These are phyloP conservation scores for Colletotrichum camelliae DNA, from an alignment of 2,329 filamentous ascomycete genomes.

Conservation along the genomic window DNA sequence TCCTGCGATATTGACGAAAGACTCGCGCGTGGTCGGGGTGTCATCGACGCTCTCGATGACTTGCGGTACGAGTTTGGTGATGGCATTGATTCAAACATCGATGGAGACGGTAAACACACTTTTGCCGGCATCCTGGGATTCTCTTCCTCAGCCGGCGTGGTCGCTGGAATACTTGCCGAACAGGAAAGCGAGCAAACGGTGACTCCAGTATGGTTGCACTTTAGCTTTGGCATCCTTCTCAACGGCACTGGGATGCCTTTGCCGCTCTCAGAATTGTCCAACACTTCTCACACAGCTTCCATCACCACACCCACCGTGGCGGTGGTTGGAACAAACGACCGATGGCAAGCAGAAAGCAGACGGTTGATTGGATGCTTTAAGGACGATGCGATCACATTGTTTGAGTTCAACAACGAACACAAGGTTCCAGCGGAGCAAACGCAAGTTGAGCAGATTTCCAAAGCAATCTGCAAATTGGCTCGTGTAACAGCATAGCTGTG, in stretches of 20 bases:
- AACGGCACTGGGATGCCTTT: not conserved
- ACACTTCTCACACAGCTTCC: not conserved
- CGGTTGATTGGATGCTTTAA: not conserved
- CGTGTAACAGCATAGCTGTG: not conserved
- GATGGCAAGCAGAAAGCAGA: not conserved
- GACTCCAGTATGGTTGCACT: not conserved
- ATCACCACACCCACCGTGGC: not conserved
- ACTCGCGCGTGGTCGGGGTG: not conserved
- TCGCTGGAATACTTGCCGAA: not conserved
- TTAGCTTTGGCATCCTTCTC: not conserved
- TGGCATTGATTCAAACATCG: not conserved
- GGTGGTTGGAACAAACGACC: not conserved
- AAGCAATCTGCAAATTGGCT: not conserved
- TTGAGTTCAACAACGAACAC: conserved; percentile 1
- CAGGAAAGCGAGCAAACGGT: not conserved
- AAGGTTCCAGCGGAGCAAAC: not conserved
- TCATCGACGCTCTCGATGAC: not conserved
- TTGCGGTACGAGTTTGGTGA: not conserved
- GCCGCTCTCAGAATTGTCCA: not conserved
- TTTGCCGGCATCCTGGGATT: not conserved
- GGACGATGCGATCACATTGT: not conserved
- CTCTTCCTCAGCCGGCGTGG: not conserved
- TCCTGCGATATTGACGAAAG: not conserved
- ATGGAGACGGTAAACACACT: not conserved
- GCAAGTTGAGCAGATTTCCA: not conserved